Evolutionary conservation across 2,329 filamentous ascomycete genomes (phyloP).

Genomic region (Exophiala sp.): DNA sequence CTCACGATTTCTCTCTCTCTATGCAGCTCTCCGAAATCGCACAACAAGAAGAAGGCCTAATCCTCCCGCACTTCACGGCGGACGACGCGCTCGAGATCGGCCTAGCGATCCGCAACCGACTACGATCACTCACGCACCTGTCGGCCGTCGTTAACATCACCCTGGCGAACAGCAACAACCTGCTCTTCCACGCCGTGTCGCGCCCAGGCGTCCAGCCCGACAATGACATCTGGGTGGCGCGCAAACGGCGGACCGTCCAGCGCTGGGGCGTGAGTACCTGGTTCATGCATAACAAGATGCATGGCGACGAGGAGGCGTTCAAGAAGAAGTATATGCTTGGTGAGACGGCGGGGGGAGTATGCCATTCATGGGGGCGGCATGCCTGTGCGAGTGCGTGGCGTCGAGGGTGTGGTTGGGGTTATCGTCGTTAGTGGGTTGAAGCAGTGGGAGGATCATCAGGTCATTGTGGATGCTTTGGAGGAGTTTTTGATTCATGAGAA

Average conservation of each 20-base stretch:
- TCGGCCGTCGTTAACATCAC: constrained; percentile 40
- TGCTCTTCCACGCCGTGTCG: constrained; percentile 65
- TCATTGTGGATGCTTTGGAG: constrained; percentile 64
- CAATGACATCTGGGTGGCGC: constrained; percentile 62
- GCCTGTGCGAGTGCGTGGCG: constrained; percentile 64
- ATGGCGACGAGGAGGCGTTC: constrained; percentile 59
- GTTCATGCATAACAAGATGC: constrained; percentile 63
- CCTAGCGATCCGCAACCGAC: constrained; percentile 35
- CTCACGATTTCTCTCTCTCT: neutral
- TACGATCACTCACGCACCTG: constrained; percentile 33
- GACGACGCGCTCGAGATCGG: constrained; percentile 38
- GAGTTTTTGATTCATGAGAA: constrained; percentile 49
- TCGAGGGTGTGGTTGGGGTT: constrained; percentile 69
- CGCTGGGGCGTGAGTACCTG: constrained; percentile 65
- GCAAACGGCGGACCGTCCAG: constrained; percentile 67
- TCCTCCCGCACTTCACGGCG: constrained; percentile 38
- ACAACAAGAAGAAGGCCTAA: constrained; percentile 22
- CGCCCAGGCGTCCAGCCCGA: constrained; percentile 64
- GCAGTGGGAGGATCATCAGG: constrained; percentile 70
- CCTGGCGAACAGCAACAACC: constrained; percentile 43
- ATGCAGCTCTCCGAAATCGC: constrained; percentile 22
- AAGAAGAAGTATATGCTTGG: constrained; percentile 59
- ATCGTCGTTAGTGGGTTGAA: constrained; percentile 66
- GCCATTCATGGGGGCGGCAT: constrained; percentile 74
- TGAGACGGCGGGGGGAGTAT: constrained; percentile 52